Evolutionary conservation across 2,329 filamentous ascomycete species (phyloP).

Genomic region (Colletotrichum falcatum): DNA sequence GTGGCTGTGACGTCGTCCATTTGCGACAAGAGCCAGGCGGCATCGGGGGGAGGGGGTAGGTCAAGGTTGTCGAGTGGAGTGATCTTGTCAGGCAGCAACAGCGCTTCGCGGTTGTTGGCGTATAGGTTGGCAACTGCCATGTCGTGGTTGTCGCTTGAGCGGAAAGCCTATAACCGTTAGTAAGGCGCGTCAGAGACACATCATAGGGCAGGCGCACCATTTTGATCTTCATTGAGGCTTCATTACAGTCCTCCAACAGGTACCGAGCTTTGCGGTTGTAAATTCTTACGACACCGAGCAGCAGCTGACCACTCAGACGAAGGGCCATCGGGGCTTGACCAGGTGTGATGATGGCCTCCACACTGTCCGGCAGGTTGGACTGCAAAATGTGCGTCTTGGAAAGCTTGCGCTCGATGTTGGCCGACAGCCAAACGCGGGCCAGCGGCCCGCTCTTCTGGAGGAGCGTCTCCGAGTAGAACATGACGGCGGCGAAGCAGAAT

Average conservation of each 20-base stretch:
- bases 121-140: slow-evolving; percentile 81
- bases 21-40: slow-evolving; percentile 84
- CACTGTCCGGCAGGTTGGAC: slow-evolving; percentile 93
- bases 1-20: slow-evolving; percentile 71
- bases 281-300: slow-evolving; percentile 96
- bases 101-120: slow-evolving; percentile 83
- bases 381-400: slow-evolving; percentile 96
- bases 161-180: slow-evolving; percentile 79
- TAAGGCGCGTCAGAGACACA: slow-evolving; percentile 25
- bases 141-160: slow-evolving; percentile 94
- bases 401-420: slow-evolving; percentile 98
- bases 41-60: slow-evolving; percentile 86
- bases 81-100: slow-evolving; percentile 91
- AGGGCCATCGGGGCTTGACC: slow-evolving; percentile 95
- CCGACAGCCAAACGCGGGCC: slow-evolving; percentile 97
- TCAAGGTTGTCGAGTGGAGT: slow-evolving; percentile 88
- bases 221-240: slow-evolving; percentile 97
- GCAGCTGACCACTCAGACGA: slow-evolving; percentile 90
- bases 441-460: slow-evolving; percentile 96
- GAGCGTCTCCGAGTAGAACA: slow-evolving; percentile 98
- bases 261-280: slow-evolving; percentile 98
- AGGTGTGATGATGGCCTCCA: slow-evolving; percentile 93
- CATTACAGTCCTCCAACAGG: slow-evolving; percentile 95
- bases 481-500: slow-evolving; percentile 57
- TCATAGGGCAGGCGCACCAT: slow-evolving; percentile 72